Conservation (phyloP, 345 rosid species). For the Camelina laxa region DNA sequence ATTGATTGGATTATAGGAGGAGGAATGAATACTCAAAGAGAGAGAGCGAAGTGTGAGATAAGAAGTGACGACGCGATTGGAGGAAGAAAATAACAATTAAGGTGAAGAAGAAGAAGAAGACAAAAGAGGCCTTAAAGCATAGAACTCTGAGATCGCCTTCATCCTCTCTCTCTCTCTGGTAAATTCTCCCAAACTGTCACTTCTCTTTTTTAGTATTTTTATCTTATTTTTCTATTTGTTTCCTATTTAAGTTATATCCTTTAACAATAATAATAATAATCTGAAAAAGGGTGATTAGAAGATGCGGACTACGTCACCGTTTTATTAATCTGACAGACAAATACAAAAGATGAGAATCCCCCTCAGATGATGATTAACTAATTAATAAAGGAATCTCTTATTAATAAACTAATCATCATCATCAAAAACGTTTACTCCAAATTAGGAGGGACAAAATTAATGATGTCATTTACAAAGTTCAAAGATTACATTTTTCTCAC, state of each 20-base stretch:
- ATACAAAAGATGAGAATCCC: background rate
- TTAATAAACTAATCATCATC: too few species aligned
- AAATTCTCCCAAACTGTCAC: conserved; percentile 36
- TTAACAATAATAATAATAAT: background rate
- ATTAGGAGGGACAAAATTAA: too few species aligned
- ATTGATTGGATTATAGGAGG: conserved; percentile 5
- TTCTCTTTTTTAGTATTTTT: background rate
- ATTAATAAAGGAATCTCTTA: background rate
- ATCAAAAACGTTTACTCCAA: too few species aligned
- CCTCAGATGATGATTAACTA: background rate
- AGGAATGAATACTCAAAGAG: background rate
- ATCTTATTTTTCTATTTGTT: background rate
- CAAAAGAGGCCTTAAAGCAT: conserved; percentile 31
- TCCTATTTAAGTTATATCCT: background rate
- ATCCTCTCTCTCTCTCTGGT: conserved; percentile 12
- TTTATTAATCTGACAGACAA: background rate
- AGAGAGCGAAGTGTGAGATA: conserved; percentile 28
- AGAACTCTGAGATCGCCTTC: conserved; percentile 44
- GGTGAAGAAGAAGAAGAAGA: conserved; percentile 8
- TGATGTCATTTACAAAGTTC: too few species aligned
- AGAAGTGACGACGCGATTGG: background rate
- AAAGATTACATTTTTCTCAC: too few species aligned
- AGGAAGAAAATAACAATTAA: background rate
- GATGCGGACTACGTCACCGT: conserved; percentile 11
- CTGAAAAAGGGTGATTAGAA: background rate